Base-by-base conservation (phyloP, 441 rosid genomes). In the Eruca vesicaria region DNA sequence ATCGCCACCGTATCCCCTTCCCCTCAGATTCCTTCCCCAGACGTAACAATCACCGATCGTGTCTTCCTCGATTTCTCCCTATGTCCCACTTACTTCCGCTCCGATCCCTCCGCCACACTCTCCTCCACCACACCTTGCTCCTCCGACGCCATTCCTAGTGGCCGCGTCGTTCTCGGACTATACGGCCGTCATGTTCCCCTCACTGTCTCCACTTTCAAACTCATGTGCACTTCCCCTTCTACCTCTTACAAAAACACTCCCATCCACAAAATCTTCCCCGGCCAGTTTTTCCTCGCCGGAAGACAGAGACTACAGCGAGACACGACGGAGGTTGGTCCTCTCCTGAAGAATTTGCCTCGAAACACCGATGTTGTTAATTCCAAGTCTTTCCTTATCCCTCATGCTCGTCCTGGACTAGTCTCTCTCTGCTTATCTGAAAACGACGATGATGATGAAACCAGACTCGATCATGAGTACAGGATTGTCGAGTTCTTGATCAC, bases 401-500 rank as follows among this genome's bases (percentile, higher is more conserved):
- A 93, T 68, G 80, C 92, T 0, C 81, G 86, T 71, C 78, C 87
- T 1, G 98, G 97, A 11, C 50, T 91, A 18, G 82, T 91, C 38
- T 93, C 98, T 11, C 78, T 93, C 35, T 88, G 90, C 64, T 60
- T 93, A 43, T 89, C 94, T 3, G 97, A 91, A 84, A 93, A 93
- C 69, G 97, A 93, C 28, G 98, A 93, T 0, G 96, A 93, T 4
- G 93, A 88, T 2, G 86, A 87, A 0, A 78, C 87, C 32, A 84
- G 84, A 86, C 85, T 91, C 3, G 89, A 91, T 61, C 88, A 91
- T 7, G 68, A 87, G 31, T 88, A 90, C 66, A 85, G 97, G 55
- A 93, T 89, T 57, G 96, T 91, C 8, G 97, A 91, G 79, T 93
- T 93, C 85, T 84, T 93, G 84, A 91, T 91, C 52, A 93, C 94